Evolutionary conservation across 345 rosid genomes (phyloP), one percentile per base, ranked within the genome.

Genomic region (Eucalyptus pauciflora): DNA sequence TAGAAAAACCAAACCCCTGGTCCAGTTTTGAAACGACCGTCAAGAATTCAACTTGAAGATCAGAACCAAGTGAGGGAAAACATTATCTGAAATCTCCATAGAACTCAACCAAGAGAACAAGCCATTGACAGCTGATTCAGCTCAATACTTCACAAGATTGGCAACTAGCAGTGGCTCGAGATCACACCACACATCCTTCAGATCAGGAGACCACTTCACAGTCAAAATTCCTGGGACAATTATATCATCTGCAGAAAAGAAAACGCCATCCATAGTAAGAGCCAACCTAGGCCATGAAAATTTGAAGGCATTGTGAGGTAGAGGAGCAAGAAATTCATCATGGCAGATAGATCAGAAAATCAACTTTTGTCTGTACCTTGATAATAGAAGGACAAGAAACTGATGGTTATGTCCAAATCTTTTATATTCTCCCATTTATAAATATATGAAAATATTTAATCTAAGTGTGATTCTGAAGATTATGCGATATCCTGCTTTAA

Each of bases 141-240:
- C 81, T 71, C 45, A 10, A 71, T 71, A 96, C 99, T 96, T 96
- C 89, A 95, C 93, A 92, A 96, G 94, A 90, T n/a, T 96, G 56
- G 97, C 98, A 89, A 97, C 91, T 90, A 97, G 90, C 88, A 94
- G 89, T 81, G 98, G 98, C 88, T 96, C 97, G 91, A 97, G 99
- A 91, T 95, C 98, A 90, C 98, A 95, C 46, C 99, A 97, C 18
- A 96, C 99, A 81, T 96, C 99, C 92, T 94, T 97, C 85, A 96
- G 86, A 89, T 96, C 97, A 89, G 97, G 96, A 92, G 98, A 96
- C 98, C 99, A 96, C 91, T 94, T 96, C 89, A 97, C 95, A 69
- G 98, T 97, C 92, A 96, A 92, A 91, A 96, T 90, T 80, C 98
- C 98, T 86, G 98, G 94, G 86, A 95, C 94, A 91, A 96, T 94